Percentiles rank a stretch among this genome's conserved stretches.
Conservation (phyloP, 1,139 yeast genomes). For the Lodderomyces elongisporus region DNA sequence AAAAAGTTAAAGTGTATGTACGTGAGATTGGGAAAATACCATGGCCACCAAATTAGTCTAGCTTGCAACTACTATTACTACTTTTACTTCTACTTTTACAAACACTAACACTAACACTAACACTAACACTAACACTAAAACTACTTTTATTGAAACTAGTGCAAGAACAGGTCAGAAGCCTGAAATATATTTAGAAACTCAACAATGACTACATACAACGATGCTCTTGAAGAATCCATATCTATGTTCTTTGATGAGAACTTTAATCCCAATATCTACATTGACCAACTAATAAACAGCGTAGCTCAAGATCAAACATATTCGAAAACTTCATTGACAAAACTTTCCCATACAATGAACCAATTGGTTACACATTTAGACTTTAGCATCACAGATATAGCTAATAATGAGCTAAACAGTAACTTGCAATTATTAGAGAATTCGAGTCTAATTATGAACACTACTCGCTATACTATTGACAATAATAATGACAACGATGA, state of each 20-base stretch:
- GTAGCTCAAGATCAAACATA: constrained; percentile 17
- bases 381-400: constrained; percentile 53
- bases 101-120: too few relatives aligned
- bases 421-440: constrained; percentile 31
- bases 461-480: too few relatives aligned
- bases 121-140: too few relatives aligned
- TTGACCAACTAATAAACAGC: constrained; percentile 34
- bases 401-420: constrained; percentile 45
- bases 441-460: constrained; percentile 19
- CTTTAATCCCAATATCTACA: constrained; percentile 33
- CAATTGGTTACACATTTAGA: constrained; percentile 54
- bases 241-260: constrained; percentile 41
- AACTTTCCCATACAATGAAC: constrained; percentile 27
- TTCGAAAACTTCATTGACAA: constrained; percentile 21
- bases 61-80: too few relatives aligned
- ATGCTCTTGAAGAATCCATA: constrained; percentile 13
- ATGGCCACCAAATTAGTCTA: too few relatives aligned
- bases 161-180: too few relatives aligned
- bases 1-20: too few relatives aligned
- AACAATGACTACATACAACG: neutral
- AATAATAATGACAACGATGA: constrained; percentile 7
- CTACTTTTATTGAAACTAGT: too few relatives aligned
- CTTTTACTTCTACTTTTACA: too few relatives aligned
- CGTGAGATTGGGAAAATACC: too few relatives aligned
- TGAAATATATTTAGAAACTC: too few relatives aligned